Conservation (phyloP, 2,329 filamentous ascomycete species). For the Mariannaea elegans region DNA sequence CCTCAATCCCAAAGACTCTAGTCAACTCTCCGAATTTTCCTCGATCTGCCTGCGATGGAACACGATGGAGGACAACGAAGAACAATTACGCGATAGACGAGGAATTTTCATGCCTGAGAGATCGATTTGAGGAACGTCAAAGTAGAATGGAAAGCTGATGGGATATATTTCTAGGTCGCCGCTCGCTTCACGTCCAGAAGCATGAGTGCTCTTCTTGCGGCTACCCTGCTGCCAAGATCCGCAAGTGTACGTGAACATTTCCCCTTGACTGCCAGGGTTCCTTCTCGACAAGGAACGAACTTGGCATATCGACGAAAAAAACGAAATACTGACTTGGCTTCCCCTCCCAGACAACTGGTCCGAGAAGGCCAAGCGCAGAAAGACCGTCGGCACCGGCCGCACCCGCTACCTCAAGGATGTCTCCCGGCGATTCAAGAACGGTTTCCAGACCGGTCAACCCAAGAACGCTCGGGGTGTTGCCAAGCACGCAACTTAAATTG, state of each 20-base stretch:
- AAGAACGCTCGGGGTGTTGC: slow-evolving; percentile 79
- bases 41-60: slow-evolving; percentile 24
- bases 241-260: slow-evolving; percentile 87
- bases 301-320: neutral
- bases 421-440: slow-evolving; percentile 95
- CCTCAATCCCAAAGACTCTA: slow-evolving; percentile 18
- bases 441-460: slow-evolving; percentile 90
- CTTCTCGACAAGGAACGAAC: slow-evolving; percentile 12
- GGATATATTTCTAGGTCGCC: slow-evolving; percentile 71
- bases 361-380: slow-evolving; percentile 99
- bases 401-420: slow-evolving; percentile 95
- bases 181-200: slow-evolving; percentile 99
- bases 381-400: slow-evolving; percentile 97
- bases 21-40: slow-evolving; percentile 17
- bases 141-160: slow-evolving; percentile 34
- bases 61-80: slow-evolving; percentile 22
- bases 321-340: slow-evolving; percentile 30
- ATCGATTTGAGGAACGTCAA: slow-evolving; percentile 1
- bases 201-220: slow-evolving; percentile 95
- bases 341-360: slow-evolving; percentile 88
- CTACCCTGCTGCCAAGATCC: slow-evolving; percentile 96
- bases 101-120: slow-evolving; percentile 23
- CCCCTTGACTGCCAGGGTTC: neutral
- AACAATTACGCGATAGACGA: slow-evolving; percentile 24
- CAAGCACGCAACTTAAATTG: slow-evolving; percentile 48